Conservation (phyloP, 1,139 yeast genomes). For the Yamadazyma songkhlaensis region DNA sequence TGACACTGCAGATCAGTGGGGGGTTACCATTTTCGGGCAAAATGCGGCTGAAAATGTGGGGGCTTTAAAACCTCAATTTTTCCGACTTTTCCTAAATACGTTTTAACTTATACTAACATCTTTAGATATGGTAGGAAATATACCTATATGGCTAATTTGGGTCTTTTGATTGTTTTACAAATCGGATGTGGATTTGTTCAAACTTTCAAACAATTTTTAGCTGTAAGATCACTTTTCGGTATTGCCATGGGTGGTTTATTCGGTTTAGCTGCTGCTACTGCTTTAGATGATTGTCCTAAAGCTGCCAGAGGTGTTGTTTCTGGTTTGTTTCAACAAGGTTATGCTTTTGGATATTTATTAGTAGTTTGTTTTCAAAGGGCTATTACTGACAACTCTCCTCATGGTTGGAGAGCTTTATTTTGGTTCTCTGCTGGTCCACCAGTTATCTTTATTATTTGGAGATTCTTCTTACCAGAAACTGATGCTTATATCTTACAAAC, state of each 20-base stretch:
- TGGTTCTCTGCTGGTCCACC: conserved; percentile 46
- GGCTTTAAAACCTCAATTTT: too few species aligned
- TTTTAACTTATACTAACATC: conserved; percentile 3
- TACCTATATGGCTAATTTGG: conserved; percentile 34
- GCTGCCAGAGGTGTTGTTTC: conserved; percentile 39
- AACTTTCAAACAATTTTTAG: conserved; percentile 37
- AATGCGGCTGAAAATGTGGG: too few species aligned
- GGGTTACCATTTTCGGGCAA: neutral
- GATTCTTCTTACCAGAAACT: conserved; percentile 38
- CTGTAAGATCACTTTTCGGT: conserved; percentile 40
- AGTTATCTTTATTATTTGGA: conserved; percentile 34
- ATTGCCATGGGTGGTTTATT: conserved; percentile 44
- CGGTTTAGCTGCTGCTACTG: conserved; percentile 33
- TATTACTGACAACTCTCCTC: conserved; percentile 28
- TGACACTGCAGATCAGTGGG: neutral
- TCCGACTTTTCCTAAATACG: neutral
- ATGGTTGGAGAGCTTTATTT: conserved; percentile 40
- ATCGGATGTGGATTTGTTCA: conserved; percentile 41
- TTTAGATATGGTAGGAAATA: conserved; percentile 29
- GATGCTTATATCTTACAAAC: conserved; percentile 28
- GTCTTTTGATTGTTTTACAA: conserved; percentile 32
- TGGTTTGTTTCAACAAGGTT: conserved; percentile 44
- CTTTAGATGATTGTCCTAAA: conserved; percentile 37
- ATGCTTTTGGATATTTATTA: conserved; percentile 42
- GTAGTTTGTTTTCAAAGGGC: conserved; percentile 44